These are phyloP conservation scores for Pythium brassicae DNA, from an alignment of 352 stramenopile species.

Conservation along the genomic window DNA sequence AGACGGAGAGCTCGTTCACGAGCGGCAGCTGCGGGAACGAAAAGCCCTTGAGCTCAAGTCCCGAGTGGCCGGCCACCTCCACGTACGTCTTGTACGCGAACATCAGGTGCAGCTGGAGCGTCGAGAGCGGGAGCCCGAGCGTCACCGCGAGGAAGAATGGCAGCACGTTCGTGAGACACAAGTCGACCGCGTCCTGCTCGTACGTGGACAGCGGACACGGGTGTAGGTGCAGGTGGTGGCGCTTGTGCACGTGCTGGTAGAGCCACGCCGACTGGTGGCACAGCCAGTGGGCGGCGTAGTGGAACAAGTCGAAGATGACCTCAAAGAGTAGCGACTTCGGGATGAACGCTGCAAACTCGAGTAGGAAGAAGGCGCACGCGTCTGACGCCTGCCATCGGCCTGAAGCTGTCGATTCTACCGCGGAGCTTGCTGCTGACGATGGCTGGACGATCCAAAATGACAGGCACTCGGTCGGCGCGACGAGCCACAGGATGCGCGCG, in stretches of 20 bases:
- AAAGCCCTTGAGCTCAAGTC: constrained; percentile 78
- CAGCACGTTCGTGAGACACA: constrained; percentile 74
- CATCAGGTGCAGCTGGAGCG: constrained; percentile 65
- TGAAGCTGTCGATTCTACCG: neutral
- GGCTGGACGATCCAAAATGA: constrained; percentile 47
- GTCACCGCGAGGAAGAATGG: constrained; percentile 53
- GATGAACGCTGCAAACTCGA: constrained; percentile 61
- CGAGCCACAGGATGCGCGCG: constrained; percentile 53
- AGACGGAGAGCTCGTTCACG: constrained; percentile 46
- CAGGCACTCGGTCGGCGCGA: constrained; percentile 66
- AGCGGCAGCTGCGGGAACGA: constrained; percentile 85
- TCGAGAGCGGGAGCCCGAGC: constrained; percentile 41
- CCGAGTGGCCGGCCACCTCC: constrained; percentile 80
- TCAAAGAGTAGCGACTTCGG: constrained; percentile 84
- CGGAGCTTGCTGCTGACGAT: neutral
- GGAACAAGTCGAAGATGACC: constrained; percentile 83
- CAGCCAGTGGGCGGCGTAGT: constrained; percentile 73
- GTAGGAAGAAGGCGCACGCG: constrained; percentile 18
- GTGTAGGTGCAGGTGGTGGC: constrained; percentile 73
- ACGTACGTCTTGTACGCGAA: constrained; percentile 90
- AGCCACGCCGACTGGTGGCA: constrained; percentile 67
- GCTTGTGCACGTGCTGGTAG: constrained; percentile 81
- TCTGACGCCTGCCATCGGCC: neutral
- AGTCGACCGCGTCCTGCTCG: constrained; percentile 72
- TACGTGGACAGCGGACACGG: constrained; percentile 81